Evolutionary conservation across 176 grass and related monocot species (phyloP).

Genomic region (Chrysopogon serrulatus): DNA sequence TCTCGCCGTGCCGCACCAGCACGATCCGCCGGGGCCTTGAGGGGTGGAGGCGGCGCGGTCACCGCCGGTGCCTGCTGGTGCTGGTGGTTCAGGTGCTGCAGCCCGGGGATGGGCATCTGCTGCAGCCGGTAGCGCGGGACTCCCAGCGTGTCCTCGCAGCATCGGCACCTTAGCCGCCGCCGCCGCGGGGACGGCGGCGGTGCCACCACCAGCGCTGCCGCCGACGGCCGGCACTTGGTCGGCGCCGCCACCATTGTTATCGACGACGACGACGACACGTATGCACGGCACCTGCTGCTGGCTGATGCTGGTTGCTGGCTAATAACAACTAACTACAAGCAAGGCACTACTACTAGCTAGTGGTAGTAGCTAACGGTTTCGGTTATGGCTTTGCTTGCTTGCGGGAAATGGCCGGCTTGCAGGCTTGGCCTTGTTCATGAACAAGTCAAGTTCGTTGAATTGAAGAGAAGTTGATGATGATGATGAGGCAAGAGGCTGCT

Average conservation of each 20-base stretch:
- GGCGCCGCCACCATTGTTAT: neutral
- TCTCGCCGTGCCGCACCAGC: slow-evolving; percentile 78
- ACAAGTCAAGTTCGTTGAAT: no score
- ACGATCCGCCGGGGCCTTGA: slow-evolving; percentile 62
- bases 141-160: slow-evolving; percentile 71
- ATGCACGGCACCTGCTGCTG: neutral
- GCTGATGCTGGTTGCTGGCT: no score
- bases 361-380: no score
- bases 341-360: no score
- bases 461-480: no score
- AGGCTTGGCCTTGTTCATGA: no score
- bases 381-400: no score
- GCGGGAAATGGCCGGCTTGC: no score
- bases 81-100: slow-evolving; percentile 16
- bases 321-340: no score
- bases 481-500: no score
- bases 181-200: neutral
- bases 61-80: neutral
- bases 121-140: neutral
- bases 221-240: slow-evolving; percentile 4
- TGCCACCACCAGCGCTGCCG: neutral
- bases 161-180: slow-evolving; percentile 25
- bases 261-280: no score
- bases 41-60: neutral
- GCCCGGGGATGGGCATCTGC: neutral